Base-by-base conservation (phyloP, 129 eudicot genomes). In the Deinandra increscens region DNA sequence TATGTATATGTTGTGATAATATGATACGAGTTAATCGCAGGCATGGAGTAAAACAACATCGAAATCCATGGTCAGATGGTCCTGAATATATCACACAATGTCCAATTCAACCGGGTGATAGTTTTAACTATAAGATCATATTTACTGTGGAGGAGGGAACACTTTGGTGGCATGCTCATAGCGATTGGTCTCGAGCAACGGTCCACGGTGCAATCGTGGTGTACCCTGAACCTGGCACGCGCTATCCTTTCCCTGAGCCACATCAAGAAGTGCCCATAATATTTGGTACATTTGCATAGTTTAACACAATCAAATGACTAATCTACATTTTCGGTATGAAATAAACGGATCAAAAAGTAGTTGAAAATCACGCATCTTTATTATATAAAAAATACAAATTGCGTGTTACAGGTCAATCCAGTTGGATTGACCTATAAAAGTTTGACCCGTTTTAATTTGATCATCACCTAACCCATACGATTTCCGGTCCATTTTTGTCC, bases 161-260 rank as follows among this genome's bases (percentile, higher is more conserved):
- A 4, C 33, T 88, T 13, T 85, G 91, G 96, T 88, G 96, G 96
- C 96, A 88, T 9, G 91, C 96, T 17, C 96, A 88, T 46, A 86
- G 88, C 7, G 83, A 89, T n/a, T 89, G 96, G 92, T 77, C 93
- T 9, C 56, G 92, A 20, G 89, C 89, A 70, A 89, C 93, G 5
- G 90, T 89, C 41, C 84, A 89, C 58, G 93, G 96, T 19, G 78
- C 87, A 2, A 66, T 89, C 29, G 59, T 81, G 17, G 70, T 89
- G 50, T 77, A 63, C 31, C 96, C 88, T 0, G 44, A 51, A 9
- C 64, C 15, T 3, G 86, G 81, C 31, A 45, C 49, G 9, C n/a
- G 6, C 9, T 81, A 86, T 51, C 96, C 96, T 18, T 89, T 83
- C 44, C 84, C 84, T 1, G 50, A 64, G 55, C 96, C 93, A 13